Evolutionary conservation across 108 stramenopile species (phyloP), one percentile per base, ranked within the genome.

Genomic region (Stephanodiscus minutulus): DNA sequence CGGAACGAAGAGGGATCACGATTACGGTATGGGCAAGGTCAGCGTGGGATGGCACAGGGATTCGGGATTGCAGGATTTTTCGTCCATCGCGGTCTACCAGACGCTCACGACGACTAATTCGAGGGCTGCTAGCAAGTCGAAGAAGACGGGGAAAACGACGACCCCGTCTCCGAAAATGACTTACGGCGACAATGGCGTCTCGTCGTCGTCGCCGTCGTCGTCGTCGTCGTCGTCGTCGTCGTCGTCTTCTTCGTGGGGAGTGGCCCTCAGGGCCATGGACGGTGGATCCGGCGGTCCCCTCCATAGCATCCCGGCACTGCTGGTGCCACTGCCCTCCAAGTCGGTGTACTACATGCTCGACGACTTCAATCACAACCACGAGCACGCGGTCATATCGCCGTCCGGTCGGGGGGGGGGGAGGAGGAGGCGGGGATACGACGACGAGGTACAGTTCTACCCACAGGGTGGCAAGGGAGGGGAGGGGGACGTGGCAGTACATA

Each of bases 11-110:
- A 79, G 81, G 28, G 88, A 89, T 27, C 55, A 44, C 9, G 57
- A 61, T 13, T 85, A 89, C 73, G 63, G 64, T 1, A 66, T 83
- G 74, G 83, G 83, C 7, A 86, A 86, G 57, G 85, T 88, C 12
- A 79, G 83, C 57, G 96, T 96, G 39, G 87, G 88, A 60, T 96
- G 96, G 96, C 96, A 96, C 61, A 89, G 90, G 46, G 96, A 96
- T 68, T 89, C 88, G 24, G 93, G 92, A 2, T 74, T 96, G 48
- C 72, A 89, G 56, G 83, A 87, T 63, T 91, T 71, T 20, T 79
- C 76, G 22, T 83, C 86, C 20, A 95, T 95, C 46, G 91, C 87
- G 15, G 89, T 95, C 12, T 95, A 88, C 76, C 94, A 95, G 65
- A 70, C 72, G 31, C 61, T 86, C 22, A 61, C 72, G 36, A 33